Evolutionary conservation across 1,284 basidiomycete species (phyloP).

Genomic region (Psilocybe mexicana): DNA sequence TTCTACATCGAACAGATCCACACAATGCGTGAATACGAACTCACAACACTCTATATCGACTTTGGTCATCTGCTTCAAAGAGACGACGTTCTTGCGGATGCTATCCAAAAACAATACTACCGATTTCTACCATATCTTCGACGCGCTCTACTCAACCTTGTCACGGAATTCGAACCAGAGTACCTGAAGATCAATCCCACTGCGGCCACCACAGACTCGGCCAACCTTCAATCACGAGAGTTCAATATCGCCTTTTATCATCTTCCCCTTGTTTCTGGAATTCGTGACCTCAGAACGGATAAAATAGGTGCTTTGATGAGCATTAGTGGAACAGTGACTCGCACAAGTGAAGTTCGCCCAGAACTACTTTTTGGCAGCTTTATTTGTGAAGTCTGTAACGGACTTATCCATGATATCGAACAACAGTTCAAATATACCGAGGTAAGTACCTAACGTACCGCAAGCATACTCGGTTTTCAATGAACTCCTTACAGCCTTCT

Average conservation of each 20-base stretch:
- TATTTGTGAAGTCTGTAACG: slow-evolving; percentile 87
- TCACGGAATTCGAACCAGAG: slow-evolving; percentile 86
- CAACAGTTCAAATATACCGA: slow-evolving; percentile 99
- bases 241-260: slow-evolving; percentile 97
- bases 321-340: slow-evolving; percentile 95
- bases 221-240: slow-evolving; percentile 89
- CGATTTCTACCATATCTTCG: slow-evolving; percentile 94
- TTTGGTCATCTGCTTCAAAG: slow-evolving; percentile 88
- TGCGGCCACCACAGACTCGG: slow-evolving; percentile 73
- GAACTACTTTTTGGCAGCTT: slow-evolving; percentile 95
- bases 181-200: slow-evolving; percentile 92
- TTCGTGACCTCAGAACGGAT: slow-evolving; percentile 92
- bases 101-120: slow-evolving; percentile 94
- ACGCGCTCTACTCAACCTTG: slow-evolving; percentile 87
- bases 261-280: slow-evolving; percentile 91
- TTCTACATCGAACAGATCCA: slow-evolving; percentile 92
- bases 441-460: slow-evolving; percentile 54
- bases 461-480: slow-evolving; percentile 8
- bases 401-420: slow-evolving; percentile 91
- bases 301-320: slow-evolving; percentile 92
- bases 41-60: slow-evolving; percentile 96
- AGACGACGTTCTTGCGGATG: slow-evolving; percentile 90
- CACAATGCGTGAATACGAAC: slow-evolving; percentile 89
- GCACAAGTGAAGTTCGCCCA: slow-evolving; percentile 96
- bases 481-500: slow-evolving; percentile 61